Conservation (phyloP, 1,284 basidiomycete genomes). For the Sporisorium reilianum region DNA sequence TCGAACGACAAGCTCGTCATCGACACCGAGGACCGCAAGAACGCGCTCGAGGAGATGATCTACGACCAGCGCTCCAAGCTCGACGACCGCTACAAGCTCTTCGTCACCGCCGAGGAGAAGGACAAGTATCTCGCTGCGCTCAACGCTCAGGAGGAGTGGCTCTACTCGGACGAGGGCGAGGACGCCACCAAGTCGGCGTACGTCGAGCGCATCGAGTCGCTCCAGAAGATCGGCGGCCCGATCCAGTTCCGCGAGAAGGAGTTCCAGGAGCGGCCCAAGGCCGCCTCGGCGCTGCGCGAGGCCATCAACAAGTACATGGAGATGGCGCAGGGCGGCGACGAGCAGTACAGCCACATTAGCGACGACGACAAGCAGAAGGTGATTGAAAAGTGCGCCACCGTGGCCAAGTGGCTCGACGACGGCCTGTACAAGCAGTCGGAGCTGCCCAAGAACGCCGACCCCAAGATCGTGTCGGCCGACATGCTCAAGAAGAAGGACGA, state of each 20-base stretch:
- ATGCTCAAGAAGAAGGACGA: conserved; percentile 68
- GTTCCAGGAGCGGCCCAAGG: conserved; percentile 66
- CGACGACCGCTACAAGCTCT: conserved; percentile 64
- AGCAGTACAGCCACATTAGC: conserved; percentile 65
- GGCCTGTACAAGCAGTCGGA: conserved; percentile 67
- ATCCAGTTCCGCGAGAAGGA: conserved; percentile 63
- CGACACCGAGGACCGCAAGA: conserved; percentile 69
- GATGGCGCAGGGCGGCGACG: conserved; percentile 64
- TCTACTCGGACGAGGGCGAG: conserved; percentile 68
- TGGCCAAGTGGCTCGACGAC: conserved; percentile 67
- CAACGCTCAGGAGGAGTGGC: conserved; percentile 67
- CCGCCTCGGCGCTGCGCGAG: conserved; percentile 64
- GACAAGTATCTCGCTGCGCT: conserved; percentile 62
- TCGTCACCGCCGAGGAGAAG: conserved; percentile 66
- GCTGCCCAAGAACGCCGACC: conserved; percentile 67
- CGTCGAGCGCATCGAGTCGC: conserved; percentile 59
- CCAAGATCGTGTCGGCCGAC: conserved; percentile 64
- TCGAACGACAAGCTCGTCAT: conserved; percentile 68
- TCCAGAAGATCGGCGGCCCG: conserved; percentile 66
- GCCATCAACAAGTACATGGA: conserved; percentile 66
- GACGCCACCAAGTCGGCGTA: conserved; percentile 68
- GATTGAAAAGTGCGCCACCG: conserved; percentile 66
- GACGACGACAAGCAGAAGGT: conserved; percentile 69
- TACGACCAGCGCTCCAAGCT: conserved; percentile 68
- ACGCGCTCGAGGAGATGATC: conserved; percentile 68